Percentiles rank a stretch among this genome's conserved stretches.
Evolutionary conservation across 2,329 filamentous ascomycete species (phyloP).

Genomic region (Macrophomina tecta): DNA sequence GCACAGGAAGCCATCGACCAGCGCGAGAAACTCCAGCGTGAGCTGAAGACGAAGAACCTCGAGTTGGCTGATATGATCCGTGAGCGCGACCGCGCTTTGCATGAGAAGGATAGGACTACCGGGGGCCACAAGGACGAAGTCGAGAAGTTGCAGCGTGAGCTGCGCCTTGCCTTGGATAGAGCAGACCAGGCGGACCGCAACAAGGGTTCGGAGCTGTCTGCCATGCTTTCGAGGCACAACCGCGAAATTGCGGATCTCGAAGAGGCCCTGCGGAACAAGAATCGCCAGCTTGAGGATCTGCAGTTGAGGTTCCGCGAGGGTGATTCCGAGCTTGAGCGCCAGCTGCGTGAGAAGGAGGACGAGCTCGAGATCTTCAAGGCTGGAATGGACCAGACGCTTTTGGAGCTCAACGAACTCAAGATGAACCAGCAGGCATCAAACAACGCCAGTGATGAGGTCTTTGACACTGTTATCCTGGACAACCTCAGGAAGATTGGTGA

Average conservation of each 20-base stretch:
- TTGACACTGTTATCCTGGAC: constrained; percentile 85
- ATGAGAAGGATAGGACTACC: constrained; percentile 86
- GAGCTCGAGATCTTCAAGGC: constrained; percentile 98
- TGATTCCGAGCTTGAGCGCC: constrained; percentile 82
- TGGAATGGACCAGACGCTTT: constrained; percentile 93
- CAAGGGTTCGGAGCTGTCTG: constrained; percentile 94
- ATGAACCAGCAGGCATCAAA: constrained; percentile 68
- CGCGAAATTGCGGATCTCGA: constrained; percentile 96
- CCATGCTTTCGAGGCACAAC: constrained; percentile 95
- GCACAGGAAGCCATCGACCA: constrained; percentile 96
- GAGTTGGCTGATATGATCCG: constrained; percentile 98
- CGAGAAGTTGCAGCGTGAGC: constrained; percentile 91
- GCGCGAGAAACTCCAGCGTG: constrained; percentile 92
- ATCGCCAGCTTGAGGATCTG: constrained; percentile 81
- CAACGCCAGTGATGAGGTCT: constrained; percentile 82
- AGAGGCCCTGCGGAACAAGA: constrained; percentile 87
- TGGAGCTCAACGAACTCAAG: constrained; percentile 90
- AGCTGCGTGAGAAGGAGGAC: constrained; percentile 92
- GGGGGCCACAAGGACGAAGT: constrained; percentile 91
- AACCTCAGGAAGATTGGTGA: constrained; percentile 94
- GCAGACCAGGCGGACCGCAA: constrained; percentile 90
- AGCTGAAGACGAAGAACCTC: constrained; percentile 99
- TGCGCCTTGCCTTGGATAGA: constrained; percentile 88
- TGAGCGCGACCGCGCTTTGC: constrained; percentile 88
- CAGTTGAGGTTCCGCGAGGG: constrained; percentile 79